A percentile compares a stretch with the other conserved stretches of the same genome.
Evolutionary conservation across 2,329 filamentous ascomycete genomes (phyloP).

Genomic region (Paracoccidioides brasiliensis): DNA sequence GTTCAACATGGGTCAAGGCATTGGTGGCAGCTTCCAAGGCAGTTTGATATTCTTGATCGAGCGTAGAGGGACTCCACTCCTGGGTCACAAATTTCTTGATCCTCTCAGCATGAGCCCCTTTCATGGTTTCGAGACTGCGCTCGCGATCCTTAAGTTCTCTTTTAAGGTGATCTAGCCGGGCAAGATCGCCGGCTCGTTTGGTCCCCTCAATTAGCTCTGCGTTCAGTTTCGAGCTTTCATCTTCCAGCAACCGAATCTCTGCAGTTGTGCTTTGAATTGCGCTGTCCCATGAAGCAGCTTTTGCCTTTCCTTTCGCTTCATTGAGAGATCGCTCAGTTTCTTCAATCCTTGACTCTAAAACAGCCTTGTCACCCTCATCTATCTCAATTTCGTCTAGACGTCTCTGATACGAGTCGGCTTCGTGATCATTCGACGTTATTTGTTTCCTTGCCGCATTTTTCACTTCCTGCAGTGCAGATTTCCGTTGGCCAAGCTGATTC

Average conservation of each 20-base stretch:
- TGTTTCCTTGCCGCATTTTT: slow-evolving; percentile 62
- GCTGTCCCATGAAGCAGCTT: slow-evolving; percentile 53
- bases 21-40: slow-evolving; percentile 45
- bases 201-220: slow-evolving; percentile 76
- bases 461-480: slow-evolving; percentile 57
- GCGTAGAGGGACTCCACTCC: slow-evolving; percentile 54
- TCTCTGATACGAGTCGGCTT: slow-evolving; percentile 51
- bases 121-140: slow-evolving; percentile 64
- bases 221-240: slow-evolving; percentile 56
- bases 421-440: slow-evolving; percentile 60
- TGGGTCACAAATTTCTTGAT: slow-evolving; percentile 51
- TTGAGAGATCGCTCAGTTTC: slow-evolving; percentile 54
- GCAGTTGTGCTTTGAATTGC: slow-evolving; percentile 54
- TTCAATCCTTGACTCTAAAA: slow-evolving; percentile 59
- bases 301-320: slow-evolving; percentile 49
- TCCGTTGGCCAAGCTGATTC: slow-evolving; percentile 60
- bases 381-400: slow-evolving; percentile 60
- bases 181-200: slow-evolving; percentile 65
- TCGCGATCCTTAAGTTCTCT: slow-evolving; percentile 65
- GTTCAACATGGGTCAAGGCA: slow-evolving; percentile 51
- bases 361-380: slow-evolving; percentile 72
- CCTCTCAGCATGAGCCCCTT: slow-evolving; percentile 57
- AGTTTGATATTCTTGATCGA: slow-evolving; percentile 59
- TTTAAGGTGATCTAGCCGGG: slow-evolving; percentile 68
- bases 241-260: slow-evolving; percentile 56